Conservation (phyloP, 768 basidiomycete species). For the Macrolepiota fuliginosa region DNA sequence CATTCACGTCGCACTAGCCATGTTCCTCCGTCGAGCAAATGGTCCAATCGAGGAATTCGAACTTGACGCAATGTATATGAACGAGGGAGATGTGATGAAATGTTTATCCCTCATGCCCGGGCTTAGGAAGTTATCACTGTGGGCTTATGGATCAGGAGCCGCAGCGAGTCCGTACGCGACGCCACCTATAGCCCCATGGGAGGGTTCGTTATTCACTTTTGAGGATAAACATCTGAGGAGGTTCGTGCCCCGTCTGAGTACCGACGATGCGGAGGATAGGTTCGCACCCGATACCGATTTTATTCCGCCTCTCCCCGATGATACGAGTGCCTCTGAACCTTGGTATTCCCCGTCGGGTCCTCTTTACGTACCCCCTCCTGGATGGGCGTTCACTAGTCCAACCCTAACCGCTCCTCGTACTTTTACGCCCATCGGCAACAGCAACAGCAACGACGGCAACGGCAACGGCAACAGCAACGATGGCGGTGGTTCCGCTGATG, state of each 20-base stretch:
- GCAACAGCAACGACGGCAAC: neutral
- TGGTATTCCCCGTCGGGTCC: neutral
- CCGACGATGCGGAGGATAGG: neutral
- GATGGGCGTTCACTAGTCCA: neutral
- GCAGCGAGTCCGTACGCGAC: constrained; percentile 3
- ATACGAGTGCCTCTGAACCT: neutral
- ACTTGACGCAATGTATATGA: constrained; percentile 8
- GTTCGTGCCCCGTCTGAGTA: neutral
- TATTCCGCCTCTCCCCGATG: neutral
- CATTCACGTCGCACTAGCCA: constrained; percentile 2
- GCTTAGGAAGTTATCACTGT: constrained; percentile 2
- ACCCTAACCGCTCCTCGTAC: no score
- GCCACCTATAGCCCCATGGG: constrained; percentile 1
- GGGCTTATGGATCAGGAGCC: constrained; percentile 4
- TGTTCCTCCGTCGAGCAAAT: constrained; percentile 2
- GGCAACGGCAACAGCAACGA: neutral
- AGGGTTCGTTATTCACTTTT: constrained; percentile 1
- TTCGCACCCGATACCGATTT: neutral
- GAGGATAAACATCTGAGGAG: constrained; percentile 10
- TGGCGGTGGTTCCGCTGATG: neutral
- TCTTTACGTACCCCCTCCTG: neutral
- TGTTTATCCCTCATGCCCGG: constrained; percentile 10
- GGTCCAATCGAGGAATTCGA: constrained; percentile 6
- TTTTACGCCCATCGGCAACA: neutral
- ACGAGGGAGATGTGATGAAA: constrained; percentile 9